A percentile compares a stretch with the other conserved stretches of the same genome.
Evolutionary conservation across 305 asterid species (phyloP).

Genomic region (Fraxinus albicans): DNA sequence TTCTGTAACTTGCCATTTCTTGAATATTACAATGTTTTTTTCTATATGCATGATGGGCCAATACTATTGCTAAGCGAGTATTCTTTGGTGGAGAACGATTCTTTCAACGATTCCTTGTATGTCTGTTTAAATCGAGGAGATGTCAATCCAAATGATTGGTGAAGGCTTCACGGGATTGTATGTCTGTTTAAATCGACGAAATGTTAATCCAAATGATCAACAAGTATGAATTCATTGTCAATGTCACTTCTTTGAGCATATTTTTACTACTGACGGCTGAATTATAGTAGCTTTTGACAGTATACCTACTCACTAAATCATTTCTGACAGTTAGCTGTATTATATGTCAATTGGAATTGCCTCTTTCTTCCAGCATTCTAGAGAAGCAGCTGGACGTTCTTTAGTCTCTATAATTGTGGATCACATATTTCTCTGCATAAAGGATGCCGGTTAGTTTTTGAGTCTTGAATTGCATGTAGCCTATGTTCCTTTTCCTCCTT

Average conservation of each 20-base stretch:
- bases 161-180: constrained; percentile 95
- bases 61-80: constrained; percentile 63
- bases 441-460: constrained; percentile 79
- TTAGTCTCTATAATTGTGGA: constrained; percentile 83
- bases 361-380: constrained; percentile 63
- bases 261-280: constrained; percentile 18
- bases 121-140: too few species aligned
- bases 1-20: not conserved
- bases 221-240: constrained; percentile 41
- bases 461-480: constrained; percentile 6
- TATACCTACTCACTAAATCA: constrained; percentile 6
- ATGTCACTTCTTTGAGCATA: constrained; percentile 21
- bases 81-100: constrained; percentile 99
- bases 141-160: too few species aligned
- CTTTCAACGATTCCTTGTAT: constrained; percentile 16
- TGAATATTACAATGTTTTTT: not conserved
- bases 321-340: constrained; percentile 12
- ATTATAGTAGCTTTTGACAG: not conserved
- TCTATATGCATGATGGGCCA: too few species aligned
- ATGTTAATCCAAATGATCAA: constrained; percentile 72
- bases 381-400: constrained; percentile 96
- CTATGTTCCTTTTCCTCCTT: constrained; percentile 10
- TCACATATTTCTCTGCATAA: constrained; percentile 92
- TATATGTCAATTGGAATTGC: constrained; percentile 26
- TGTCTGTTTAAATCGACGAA: constrained; percentile 96